Evolutionary conservation across 768 basidiomycete species (phyloP), one percentile per base, ranked within the genome.

Genomic region (Dacryopinax primogenitus): DNA sequence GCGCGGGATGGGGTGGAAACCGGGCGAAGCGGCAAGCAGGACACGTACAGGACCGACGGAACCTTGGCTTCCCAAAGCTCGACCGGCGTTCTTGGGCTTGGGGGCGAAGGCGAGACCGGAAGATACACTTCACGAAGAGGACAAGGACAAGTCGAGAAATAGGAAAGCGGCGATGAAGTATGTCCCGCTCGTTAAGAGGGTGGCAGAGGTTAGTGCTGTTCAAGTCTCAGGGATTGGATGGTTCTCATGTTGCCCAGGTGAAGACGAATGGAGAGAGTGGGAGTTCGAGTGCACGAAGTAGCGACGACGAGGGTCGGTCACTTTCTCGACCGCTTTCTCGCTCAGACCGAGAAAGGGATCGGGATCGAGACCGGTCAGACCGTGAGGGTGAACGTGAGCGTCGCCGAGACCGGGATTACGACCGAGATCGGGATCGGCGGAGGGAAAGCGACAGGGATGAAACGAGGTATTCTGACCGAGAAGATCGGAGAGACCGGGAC

Each of bases 1-100:
- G 2, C 83, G 93, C 47, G 95, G 95, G 0, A 98, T 98, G 96
- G 94, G 94, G 1, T 97, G 92, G 92, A 89, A 89, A 67, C 85
- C 88, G 35, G 88, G 89, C 0, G 82, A 82, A 2, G 84, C 86
- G 2, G 90, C 89, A 1, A 80, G 85, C 26, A 79, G 82, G 45
- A 84, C 82, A 36, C 78, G 82, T 9, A 78, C 83, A 66, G 88
- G 84, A 1, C 73, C 84, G 16, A 79, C 83, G 1, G 84, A 92
- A 69, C 87, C 93, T 1, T 93, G 91, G 73, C 76, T 94, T 0
- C 96, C 96, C 0, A 77, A 81, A 64, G 78, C 88, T 1, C 82
- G 96, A 16, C 93, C 95, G 0, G 86, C 92, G 0, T 75, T 98
- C 13, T 77, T 98, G 11, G 96, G 95, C 0, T 87, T 99, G 32